Conservation (phyloP, 192 early-diverging fungal genomes). For the Entomortierella beljakovae region DNA sequence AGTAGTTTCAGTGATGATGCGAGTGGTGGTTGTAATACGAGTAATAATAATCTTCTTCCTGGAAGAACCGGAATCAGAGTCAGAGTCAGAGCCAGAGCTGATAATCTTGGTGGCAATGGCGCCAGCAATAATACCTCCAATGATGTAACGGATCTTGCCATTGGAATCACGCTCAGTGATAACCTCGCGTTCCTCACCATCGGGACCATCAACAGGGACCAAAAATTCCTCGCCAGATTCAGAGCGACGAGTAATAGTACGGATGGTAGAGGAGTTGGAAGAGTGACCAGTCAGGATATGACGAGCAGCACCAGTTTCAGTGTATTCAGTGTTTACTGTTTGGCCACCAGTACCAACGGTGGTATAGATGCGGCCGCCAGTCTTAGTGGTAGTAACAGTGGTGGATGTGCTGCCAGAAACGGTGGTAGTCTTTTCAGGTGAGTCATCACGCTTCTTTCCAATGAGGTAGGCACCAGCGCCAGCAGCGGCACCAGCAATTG, state of each 20-base stretch:
- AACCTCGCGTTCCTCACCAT: slow-evolving; percentile 48
- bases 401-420: slow-evolving; percentile 41
- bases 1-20: slow-evolving; percentile 42
- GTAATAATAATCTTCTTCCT: slow-evolving; percentile 21
- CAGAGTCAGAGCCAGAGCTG: slow-evolving; percentile 10
- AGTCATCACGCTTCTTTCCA: slow-evolving; percentile 13
- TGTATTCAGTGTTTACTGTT: slow-evolving; percentile 39
- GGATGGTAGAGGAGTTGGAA: slow-evolving; percentile 33
- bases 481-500: slow-evolving; percentile 9
- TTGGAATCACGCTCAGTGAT: slow-evolving; percentile 34
- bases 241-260: slow-evolving; percentile 45
- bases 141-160: slow-evolving; percentile 49
- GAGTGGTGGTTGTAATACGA: slow-evolving; percentile 28
- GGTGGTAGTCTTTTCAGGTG: slow-evolving; percentile 9
- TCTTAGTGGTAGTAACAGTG: slow-evolving; percentile 43
- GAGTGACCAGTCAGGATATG: slow-evolving; percentile 37
- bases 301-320: slow-evolving; percentile 35
- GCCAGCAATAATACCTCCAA: slow-evolving; percentile 40
- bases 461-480: slow-evolving; percentile 17
- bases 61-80: slow-evolving; percentile 12
- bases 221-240: slow-evolving; percentile 39
- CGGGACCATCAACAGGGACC: slow-evolving; percentile 40
- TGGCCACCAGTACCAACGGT: slow-evolving; percentile 49
- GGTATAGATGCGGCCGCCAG: slow-evolving; percentile 37
- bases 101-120: slow-evolving; percentile 21